phyloP scores from a whole-genome alignment of 2,329 filamentous ascomycete genomes.

The Pseudogymnoascus sp. region DNA sequence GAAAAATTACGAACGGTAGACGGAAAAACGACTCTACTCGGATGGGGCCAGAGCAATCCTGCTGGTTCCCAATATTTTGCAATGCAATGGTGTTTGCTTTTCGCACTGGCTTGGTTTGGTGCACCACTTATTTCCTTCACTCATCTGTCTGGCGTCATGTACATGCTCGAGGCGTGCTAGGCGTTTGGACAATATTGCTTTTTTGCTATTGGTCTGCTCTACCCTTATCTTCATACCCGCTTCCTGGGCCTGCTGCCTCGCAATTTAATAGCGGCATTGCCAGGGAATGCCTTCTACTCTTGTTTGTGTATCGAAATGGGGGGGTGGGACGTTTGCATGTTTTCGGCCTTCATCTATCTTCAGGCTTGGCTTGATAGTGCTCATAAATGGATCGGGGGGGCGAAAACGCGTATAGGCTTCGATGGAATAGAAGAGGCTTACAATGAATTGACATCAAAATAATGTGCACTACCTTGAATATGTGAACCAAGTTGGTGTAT shows the following conservation, averaged over 20 bases:
- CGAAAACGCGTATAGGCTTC: slow-evolving; percentile 10
- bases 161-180: slow-evolving; percentile 11
- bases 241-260: slow-evolving; percentile 9
- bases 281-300: slow-evolving; percentile 10
- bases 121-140: slow-evolving; percentile 5
- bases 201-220: slow-evolving; percentile 12
- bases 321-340: slow-evolving; percentile 10
- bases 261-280: slow-evolving; percentile 10
- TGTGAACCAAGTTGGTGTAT: neutral
- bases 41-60: neutral
- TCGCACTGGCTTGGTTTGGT: neutral
- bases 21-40: slow-evolving; percentile 9
- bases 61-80: slow-evolving; percentile 7
- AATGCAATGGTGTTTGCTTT: slow-evolving; percentile 12
- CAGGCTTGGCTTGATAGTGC: slow-evolving; percentile 8
- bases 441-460: slow-evolving; percentile 11
- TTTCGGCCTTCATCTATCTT: slow-evolving; percentile 11
- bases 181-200: slow-evolving; percentile 11
- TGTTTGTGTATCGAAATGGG: slow-evolving; percentile 11
- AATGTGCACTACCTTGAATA: neutral
- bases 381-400: slow-evolving; percentile 10
- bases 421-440: slow-evolving; percentile 11
- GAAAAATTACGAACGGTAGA: slow-evolving; percentile 13
- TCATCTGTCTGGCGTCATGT: slow-evolving; percentile 11
- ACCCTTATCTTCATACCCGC: slow-evolving; percentile 12